Base-by-base conservation (phyloP, 1,284 basidiomycete species). In the Sanghuangporus sanghuang region DNA sequence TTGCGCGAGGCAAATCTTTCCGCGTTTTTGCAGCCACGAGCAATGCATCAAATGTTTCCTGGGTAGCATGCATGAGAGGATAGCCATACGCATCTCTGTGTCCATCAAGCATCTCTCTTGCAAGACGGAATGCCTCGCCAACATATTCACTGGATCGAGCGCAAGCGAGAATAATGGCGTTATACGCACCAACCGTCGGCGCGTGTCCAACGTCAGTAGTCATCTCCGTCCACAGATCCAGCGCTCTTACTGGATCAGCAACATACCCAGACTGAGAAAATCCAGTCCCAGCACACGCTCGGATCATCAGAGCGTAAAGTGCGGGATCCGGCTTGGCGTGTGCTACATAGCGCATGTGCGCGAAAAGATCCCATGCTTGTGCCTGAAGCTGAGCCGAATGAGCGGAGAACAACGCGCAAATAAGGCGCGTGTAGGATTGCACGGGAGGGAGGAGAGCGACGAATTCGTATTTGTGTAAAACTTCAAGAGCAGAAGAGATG, bases 151-250 rank as follows among this genome's bases (percentile, higher is more conserved):
- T 82, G 59, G 89, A 80, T 62, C 87, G 73, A 59, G 86, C 83
- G 73, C 90, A 90, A 0, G 90, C 92, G 14, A 86, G 79, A 68
- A 98, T 96, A 63, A 93, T 77, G 0, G 92, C 92, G 67, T 90
- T 89, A 73, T 95, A 99, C 7, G 92, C 82, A 5, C 81, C 83
- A 2, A 81, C 79, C 0, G 85, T 87, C 0, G 96, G 93, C 12
- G 75, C 65, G 2, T 93, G 77, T 9, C 76, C 68, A 58, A 85
- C 80, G 67, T 89, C 86, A 2, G 85, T 86, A 0, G 77, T 79
- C 93, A 99, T 95, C 73, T 99, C 96, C 27, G 85, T 86, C 84
- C 93, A 97, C 1, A 99, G 80, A 73, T 99, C 96, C 52, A 97
- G 79, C 0, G 96, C 96, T 46, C 93, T 87, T 72, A 97, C 94